A percentile compares a stretch with the other conserved stretches of the same genome.
These are phyloP conservation scores for Ampelocalamus luodianensis DNA, from an alignment of 176 grass and related monocot species.

Conservation along the genomic window DNA sequence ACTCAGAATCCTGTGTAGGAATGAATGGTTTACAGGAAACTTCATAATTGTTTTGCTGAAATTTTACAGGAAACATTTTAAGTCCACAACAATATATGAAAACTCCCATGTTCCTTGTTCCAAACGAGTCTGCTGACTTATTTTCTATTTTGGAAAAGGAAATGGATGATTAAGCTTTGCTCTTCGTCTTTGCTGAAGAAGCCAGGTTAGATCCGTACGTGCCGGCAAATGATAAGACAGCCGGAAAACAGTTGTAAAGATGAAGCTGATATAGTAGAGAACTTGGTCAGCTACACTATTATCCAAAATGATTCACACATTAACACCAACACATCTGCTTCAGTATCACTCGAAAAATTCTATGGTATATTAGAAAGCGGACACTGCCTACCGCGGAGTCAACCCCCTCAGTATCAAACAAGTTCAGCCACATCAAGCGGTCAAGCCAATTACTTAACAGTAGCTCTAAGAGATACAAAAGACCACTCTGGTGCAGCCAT, in stretches of 20 bases:
- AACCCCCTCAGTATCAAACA: slow-evolving; percentile 24
- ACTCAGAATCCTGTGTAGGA: neutral
- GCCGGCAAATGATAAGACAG: neutral
- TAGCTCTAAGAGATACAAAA: slow-evolving; percentile 37
- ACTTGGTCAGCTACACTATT: neutral
- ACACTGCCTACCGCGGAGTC: neutral
- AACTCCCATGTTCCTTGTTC: neutral
- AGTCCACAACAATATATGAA: neutral
- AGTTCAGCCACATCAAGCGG: slow-evolving; percentile 29
- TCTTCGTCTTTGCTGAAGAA: neutral
- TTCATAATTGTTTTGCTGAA: neutral
- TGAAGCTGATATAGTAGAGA: neutral
- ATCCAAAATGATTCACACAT: neutral
- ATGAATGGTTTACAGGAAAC: neutral
- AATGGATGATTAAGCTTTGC: neutral
- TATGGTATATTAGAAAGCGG: slow-evolving; percentile 34
- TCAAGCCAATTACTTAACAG: slow-evolving; percentile 6
- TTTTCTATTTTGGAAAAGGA: neutral
- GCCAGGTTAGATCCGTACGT: neutral
- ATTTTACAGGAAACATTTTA: neutral
- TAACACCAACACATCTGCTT: neutral
- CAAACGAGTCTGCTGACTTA: neutral
- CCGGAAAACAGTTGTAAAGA: neutral
- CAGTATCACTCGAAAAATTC: neutral
- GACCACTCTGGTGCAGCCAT: slow-evolving; percentile 8